Conservation (phyloP, 306 rosid genomes). For the Luffa aegyptiaca region DNA sequence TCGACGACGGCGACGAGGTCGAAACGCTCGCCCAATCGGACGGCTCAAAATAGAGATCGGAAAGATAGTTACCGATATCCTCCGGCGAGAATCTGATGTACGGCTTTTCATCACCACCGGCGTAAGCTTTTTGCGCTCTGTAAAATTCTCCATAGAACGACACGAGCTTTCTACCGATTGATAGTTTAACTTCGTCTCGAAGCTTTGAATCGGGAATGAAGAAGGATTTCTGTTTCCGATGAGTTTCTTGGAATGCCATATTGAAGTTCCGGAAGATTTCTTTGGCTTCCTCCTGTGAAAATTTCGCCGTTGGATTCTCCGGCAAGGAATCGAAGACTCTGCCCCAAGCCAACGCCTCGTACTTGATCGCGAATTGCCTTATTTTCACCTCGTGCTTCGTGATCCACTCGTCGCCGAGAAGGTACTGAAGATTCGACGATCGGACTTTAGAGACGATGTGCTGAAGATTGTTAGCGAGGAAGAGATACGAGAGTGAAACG, state of each 20-base stretch:
- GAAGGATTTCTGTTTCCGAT: conserved; percentile 30
- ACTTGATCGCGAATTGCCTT: conserved; percentile 47
- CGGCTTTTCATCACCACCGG: conserved; percentile 12
- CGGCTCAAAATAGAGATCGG: conserved; percentile 30
- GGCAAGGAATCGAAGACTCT: conserved; percentile 41
- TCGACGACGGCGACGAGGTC: conserved; percentile 8
- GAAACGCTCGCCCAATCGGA: neutral
- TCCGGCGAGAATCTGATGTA: conserved; percentile 41
- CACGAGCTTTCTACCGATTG: conserved; percentile 28
- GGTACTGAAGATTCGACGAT: conserved; percentile 37
- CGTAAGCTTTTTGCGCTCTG: conserved; percentile 12
- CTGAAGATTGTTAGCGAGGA: conserved; percentile 78
- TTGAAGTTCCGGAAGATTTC: conserved; percentile 43
- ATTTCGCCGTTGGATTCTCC: conserved; percentile 23
- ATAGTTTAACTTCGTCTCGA: conserved; percentile 41
- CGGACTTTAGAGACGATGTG: conserved; percentile 58
- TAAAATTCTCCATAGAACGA: conserved; percentile 38
- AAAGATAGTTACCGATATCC: conserved; percentile 42
- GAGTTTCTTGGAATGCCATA: conserved; percentile 32
- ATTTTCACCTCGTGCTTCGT: conserved; percentile 46
- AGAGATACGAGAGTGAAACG: conserved; percentile 61
- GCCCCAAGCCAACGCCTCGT: conserved; percentile 63
- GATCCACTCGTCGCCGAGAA: conserved; percentile 60
- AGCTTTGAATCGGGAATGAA: conserved; percentile 29
- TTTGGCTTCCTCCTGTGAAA: conserved; percentile 33